Evolutionary conservation across 352 stramenopile genomes (phyloP), one percentile per base, ranked within the genome.

Genomic region (Phytopythium boreale): DNA sequence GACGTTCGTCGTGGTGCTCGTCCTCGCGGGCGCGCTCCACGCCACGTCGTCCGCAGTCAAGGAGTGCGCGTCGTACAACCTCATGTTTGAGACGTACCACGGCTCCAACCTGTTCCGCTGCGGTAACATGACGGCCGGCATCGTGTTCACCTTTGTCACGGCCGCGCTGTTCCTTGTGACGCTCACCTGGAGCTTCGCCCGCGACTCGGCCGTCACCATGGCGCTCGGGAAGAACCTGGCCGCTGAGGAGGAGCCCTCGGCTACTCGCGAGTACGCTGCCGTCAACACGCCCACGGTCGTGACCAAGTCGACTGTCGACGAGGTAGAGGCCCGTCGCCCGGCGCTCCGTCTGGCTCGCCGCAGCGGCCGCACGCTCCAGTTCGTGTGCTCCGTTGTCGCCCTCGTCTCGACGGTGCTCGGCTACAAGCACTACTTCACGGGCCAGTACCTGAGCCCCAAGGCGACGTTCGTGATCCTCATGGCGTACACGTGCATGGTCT

Each of bases 361-460:
- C 47, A 62, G 61, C 36, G 63, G 66, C 53, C 74, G 74, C 41
- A 61, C 53, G 14, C 43, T 82, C 10, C 74, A 82, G 58, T 76
- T 82, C 44, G 69, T 61, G 20, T 71, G 57, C 66, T 74, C 74
- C 0, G 37, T 72, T 0, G 66, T 79, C 20, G 71, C 69, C 7
- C 34, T 82, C 14, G 52, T 80, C 19, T 70, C 55, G 61, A 76
- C 68, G 11, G 69, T 71, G 31, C 20, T 68, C 20, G 71, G 69
- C 56, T 82, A 80, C 71, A 72, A 71, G 34, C 74, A 76, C 59
- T 82, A 82, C 67, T 82, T 69, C 69, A 78, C 71, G 6, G 74
- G 74, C 15, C 74, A 80, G 60, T 82, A 80, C 69, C 52, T 79
- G 12, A 68, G 63, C 58, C 75, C 75, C 51, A 75, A 70, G 72